Evolutionary conservation across 768 basidiomycete species (phyloP), one percentile per base, ranked within the genome.

Genomic region (Termitomyces sp.): DNA sequence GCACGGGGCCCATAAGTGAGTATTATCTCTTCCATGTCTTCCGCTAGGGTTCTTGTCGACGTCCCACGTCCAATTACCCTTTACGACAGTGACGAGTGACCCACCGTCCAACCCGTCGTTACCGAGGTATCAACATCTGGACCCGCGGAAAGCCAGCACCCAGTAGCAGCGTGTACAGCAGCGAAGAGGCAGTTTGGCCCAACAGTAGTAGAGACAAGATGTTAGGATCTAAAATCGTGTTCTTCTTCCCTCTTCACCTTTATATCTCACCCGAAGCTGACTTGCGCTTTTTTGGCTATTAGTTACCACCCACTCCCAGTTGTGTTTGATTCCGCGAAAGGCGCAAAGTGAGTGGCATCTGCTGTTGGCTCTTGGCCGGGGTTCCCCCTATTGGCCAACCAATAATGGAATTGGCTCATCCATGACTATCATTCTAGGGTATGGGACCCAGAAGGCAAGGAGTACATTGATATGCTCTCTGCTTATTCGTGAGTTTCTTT

Each of bases 381-480:
- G 47, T 12, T 18, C 11, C 18, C 39, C 50, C 71, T 52, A 56
- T 61, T 68, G 55, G 60, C 68, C 41, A 55, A 27, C 38, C 29
- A 40, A 38, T 48, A 51, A 48, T 52, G 53, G 32, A 29, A 57
- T 66, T 57, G 50, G 63, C 44, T 44, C 23, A 18, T 55, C 33
- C 23, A n/a, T 50, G 41, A 56, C 53, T 46, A 43, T n/a, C 61
- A n/a, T n/a, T n/a, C n/a, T n/a, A 81, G 79, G 64, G 92, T 94
- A 68, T 96, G 91, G 90, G 95, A 97, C 67, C 90, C 89, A 3
- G 94, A 96, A 78, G 95, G 94, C 59, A 87, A 83, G 49, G 89
- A 94, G 66, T 99, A 97, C 73, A 94, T 98, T 58, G 97, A 99
- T 66, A 97, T 98, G 91, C 79, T 99, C 18, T 91, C 92, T 42